Evolutionary conservation across 208 protist genomes (phyloP), one percentile per base, ranked within the genome.

Genomic region (Vickermania ingenoplastis): DNA sequence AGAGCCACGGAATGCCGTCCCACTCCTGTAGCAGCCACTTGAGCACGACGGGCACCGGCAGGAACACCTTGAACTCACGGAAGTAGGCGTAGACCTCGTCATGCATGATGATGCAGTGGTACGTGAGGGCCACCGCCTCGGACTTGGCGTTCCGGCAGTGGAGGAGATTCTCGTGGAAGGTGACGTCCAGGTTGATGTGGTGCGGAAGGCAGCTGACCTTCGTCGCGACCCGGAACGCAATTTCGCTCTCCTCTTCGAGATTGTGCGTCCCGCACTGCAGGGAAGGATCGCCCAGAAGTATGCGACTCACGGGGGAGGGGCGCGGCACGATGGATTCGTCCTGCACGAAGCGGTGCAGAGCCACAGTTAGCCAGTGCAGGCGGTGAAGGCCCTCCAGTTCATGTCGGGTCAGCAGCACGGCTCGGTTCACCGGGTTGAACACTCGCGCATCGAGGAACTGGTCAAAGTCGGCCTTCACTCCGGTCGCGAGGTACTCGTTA

Each of bases 151-250:
- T 45, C 11, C 36, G 36, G 17, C 36, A 45, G 36, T n/a, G 7
- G 36, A 45, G 36, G 31, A 64, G 73, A 31, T 41, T 36, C 17
- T 58, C 30, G 29, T 67, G 53, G 49, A 79, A 58, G 26, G 59
- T 62, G 7, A 86, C 63, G 55, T 52, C 53, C 41, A 82, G 66
- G 31, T 71, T 58, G 28, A 63, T 57, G 41, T 68, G 65, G 41
- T 71, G 65, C 0, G 79, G 79, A 13, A 86, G 68, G 65, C 73
- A 86, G 56, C 75, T 82, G 69, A 65, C 77, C 67, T 75, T 73
- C 54, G 75, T 82, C 13, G 75, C 79, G 22, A 81, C 62, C 7
- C 67, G 53, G 23, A 86, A 49, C 0, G 64, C 65, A 28, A 86
- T 69, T 41, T 86, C 75, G 51, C 58, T 67, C 56, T 82, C 71